A percentile compares a stretch with the other conserved stretches of the same genome.
phyloP scores from a whole-genome alignment of 176 grass and related monocot species.

The Echinochloa phyllopogon region DNA sequence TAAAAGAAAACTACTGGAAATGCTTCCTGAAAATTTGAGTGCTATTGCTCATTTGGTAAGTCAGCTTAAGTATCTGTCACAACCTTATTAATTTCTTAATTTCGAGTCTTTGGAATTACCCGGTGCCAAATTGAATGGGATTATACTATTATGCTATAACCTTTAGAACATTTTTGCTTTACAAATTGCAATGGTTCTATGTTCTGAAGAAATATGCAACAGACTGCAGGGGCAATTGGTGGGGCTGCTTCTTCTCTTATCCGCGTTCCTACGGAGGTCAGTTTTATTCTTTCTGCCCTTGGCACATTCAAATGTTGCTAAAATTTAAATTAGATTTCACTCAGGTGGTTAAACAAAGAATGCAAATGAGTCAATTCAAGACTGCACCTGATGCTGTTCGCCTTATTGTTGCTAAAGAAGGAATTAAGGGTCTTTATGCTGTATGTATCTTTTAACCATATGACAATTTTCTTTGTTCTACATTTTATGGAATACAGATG shows the following conservation, averaged over 20 bases:
- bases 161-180: neutral
- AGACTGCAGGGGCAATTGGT: conserved; percentile 79
- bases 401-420: conserved; percentile 67
- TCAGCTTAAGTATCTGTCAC: neutral
- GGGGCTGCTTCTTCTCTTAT: conserved; percentile 66
- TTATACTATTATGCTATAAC: neutral
- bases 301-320: neutral
- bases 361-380: conserved; percentile 73
- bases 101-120: neutral
- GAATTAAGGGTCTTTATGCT: conserved; percentile 63
- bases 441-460: conserved; percentile 29
- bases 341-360: conserved; percentile 77
- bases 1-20: conserved; percentile 67
- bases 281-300: neutral
- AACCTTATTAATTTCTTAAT: neutral
- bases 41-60: conserved; percentile 75
- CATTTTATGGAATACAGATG: neutral
- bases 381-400: conserved; percentile 67
- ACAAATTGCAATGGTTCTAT: conserved; percentile 4
- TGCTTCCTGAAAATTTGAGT: conserved; percentile 73
- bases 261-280: conserved; percentile 71
- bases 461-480: neutral
- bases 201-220: conserved; percentile 34
- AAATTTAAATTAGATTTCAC: neutral
- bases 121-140: neutral